Conservation (phyloP, 148 eudicot species). For the Spergularia marina region DNA sequence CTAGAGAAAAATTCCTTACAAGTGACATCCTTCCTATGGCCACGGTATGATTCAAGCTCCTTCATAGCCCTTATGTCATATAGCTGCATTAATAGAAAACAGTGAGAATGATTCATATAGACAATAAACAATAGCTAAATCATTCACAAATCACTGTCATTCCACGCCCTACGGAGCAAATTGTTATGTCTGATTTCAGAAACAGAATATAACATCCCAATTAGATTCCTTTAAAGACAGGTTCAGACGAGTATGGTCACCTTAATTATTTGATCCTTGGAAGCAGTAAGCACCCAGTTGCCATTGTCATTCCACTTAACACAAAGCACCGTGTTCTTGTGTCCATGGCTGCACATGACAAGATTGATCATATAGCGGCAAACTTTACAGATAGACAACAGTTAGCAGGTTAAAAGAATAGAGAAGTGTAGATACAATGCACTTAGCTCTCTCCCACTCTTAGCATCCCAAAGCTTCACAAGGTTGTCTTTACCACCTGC, state of each 20-base stretch:
- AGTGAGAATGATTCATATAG: constrained; percentile 4
- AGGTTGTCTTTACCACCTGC: constrained; percentile 97
- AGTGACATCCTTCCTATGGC: constrained; percentile 91
- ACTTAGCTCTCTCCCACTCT: constrained; percentile 75
- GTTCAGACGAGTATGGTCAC: constrained; percentile 30
- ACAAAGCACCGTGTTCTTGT: constrained; percentile 89
- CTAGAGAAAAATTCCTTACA: constrained; percentile 35
- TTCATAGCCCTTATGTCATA: constrained; percentile 98
- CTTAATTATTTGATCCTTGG: constrained; percentile 98
- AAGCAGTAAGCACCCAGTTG: constrained; percentile 95
- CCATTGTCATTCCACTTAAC: constrained; percentile 97
- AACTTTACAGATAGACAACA: not conserved
- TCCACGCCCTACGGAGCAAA: not conserved
- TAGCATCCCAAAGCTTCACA: constrained; percentile 98
- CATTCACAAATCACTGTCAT: not conserved
- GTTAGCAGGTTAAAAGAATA: not conserved
- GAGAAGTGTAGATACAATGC: constrained; percentile 63
- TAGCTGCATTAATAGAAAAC: constrained; percentile 50
- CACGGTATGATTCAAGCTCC: constrained; percentile 96
- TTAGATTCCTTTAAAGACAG: not conserved
- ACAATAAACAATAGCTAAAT: not conserved
- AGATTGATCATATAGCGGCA: constrained; percentile 16
- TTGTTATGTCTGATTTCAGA: too few species aligned
- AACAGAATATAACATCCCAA: not conserved
- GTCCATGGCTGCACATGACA: constrained; percentile 78